Base-by-base conservation (phyloP, 2,329 filamentous ascomycete genomes). In the Coniochaeta sp. region DNA sequence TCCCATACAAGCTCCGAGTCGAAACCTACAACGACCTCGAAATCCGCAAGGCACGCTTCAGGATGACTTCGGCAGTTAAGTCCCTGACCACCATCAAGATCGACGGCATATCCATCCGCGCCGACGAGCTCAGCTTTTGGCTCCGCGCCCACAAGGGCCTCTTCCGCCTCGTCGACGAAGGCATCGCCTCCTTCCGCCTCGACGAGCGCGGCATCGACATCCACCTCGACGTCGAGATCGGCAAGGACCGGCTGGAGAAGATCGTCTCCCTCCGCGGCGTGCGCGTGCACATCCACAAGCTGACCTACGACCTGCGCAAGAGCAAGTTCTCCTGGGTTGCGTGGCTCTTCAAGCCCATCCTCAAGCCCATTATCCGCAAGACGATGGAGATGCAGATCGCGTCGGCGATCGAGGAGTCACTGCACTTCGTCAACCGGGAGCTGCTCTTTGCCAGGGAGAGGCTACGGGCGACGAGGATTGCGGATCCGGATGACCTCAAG, bases 61-160 rank as follows among this genome's bases (percentile, higher is more conserved):
- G 82, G 48, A 91, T 87, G 0, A 77, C 79, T 2, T 83, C 87
- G 0, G 70, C 69, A 6, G 74, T 86, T 51, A 86, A 82, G 22
- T 91, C 88, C 0, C 74, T 87, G 2, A 78, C 94, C 57, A 88
- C 87, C 1, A 77, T 95, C 62, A 89, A 87, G 56, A 71, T 96
- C 33, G 85, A 90, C 56, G 92, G 92, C 0, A 71, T 97, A 8
- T 95, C 90, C 0, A 77, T 94, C 51, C 84, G 87, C 35, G 91
- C 91, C 3, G 83, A 92, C 22, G 91, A 96, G 56, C 76, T 97
- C 28, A 92, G 92, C 22, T 97, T 91, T 71, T 95, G 91, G 83
- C 73, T 96, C 28, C 86, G 87, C 9, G 78, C 88, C 0, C 91
- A 94, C 65, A 82, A 83, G 13, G 85, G 89, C 2, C 66, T 95